Conservation (phyloP, 2,329 filamentous ascomycete species). For the Colletotrichum magnum region DNA sequence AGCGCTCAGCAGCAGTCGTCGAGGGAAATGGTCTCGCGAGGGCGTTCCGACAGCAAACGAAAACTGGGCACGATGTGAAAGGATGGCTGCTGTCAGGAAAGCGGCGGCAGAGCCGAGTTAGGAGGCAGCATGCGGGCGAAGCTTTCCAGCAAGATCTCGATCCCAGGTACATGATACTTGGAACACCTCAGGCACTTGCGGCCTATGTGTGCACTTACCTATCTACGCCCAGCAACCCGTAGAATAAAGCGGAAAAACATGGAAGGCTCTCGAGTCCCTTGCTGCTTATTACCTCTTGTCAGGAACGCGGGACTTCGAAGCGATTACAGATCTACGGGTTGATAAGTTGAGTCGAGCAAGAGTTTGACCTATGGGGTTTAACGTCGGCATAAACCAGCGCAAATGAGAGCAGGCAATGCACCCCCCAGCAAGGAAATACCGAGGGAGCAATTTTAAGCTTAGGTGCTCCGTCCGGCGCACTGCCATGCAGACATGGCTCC, state of each 20-base stretch:
- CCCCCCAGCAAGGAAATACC: constrained; percentile 2
- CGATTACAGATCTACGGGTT: too few species aligned
- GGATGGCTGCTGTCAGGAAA: constrained; percentile 8
- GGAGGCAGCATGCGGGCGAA: neutral
- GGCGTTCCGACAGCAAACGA: neutral
- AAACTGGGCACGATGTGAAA: neutral
- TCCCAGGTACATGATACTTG: constrained; percentile 8
- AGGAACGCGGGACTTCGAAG: too few species aligned
- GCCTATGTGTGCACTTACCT: neutral
- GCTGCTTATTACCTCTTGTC: neutral
- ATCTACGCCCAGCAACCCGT: neutral
- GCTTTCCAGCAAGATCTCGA: constrained; percentile 34
- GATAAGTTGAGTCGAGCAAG: too few species aligned
- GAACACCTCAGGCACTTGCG: neutral
- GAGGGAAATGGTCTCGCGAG: neutral
- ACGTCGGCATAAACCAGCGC: constrained; percentile 5
- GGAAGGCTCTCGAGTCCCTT: too few species aligned
- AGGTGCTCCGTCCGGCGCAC: too few species aligned
- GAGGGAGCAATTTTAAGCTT: constrained; percentile 30
- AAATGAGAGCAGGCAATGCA: constrained; percentile 18
- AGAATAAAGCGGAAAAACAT: neutral
- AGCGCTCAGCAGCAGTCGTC: constrained; percentile 14
- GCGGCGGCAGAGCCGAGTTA: neutral
- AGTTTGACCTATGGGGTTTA: too few species aligned
- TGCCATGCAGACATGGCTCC: neutral